These are phyloP conservation scores for Plenodomus tracheiphilus DNA, from an alignment of 2,329 filamentous ascomycete genomes.

Conservation along the genomic window DNA sequence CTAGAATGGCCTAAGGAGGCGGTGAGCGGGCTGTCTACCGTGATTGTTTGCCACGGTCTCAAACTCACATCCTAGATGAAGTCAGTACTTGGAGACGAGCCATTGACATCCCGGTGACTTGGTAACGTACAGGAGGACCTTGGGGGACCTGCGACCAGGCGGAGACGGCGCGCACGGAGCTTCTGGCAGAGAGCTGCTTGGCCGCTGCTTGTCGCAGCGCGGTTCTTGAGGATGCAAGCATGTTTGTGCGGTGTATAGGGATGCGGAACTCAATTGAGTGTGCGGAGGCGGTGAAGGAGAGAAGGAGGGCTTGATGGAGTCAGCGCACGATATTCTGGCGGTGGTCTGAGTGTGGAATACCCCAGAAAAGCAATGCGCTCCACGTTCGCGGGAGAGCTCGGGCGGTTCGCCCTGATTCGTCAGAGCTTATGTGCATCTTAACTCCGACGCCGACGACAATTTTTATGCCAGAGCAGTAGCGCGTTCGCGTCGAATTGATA, in stretches of 20 bases:
- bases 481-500: constrained; percentile 16
- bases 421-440: constrained; percentile 12
- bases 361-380: constrained; percentile 30
- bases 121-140: constrained; percentile 80
- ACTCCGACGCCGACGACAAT: constrained; percentile 18
- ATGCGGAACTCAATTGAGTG: constrained; percentile 6
- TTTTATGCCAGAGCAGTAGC: constrained; percentile 16
- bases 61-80: constrained; percentile 41
- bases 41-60: not conserved
- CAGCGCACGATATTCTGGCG: constrained; percentile 13
- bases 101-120: constrained; percentile 12
- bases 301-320: constrained; percentile 10
- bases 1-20: constrained; percentile 69
- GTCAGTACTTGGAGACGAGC: constrained; percentile 18
- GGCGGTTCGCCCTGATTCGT: constrained; percentile 23
- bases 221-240: constrained; percentile 44
- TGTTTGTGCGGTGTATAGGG: constrained; percentile 21
- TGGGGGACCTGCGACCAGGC: constrained; percentile 91
- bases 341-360: constrained; percentile 32
- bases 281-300: constrained; percentile 9
- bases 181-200: constrained; percentile 39
- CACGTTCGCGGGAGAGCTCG: constrained; percentile 19
- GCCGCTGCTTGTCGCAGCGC: constrained; percentile 44
- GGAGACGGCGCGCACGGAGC: constrained; percentile 66
- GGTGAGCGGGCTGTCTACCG: constrained; percentile 20